A percentile compares a stretch with the other conserved stretches of the same genome.
Conservation (phyloP, 192 early-diverging fungal species). For the Entomortierella beljakovae region DNA sequence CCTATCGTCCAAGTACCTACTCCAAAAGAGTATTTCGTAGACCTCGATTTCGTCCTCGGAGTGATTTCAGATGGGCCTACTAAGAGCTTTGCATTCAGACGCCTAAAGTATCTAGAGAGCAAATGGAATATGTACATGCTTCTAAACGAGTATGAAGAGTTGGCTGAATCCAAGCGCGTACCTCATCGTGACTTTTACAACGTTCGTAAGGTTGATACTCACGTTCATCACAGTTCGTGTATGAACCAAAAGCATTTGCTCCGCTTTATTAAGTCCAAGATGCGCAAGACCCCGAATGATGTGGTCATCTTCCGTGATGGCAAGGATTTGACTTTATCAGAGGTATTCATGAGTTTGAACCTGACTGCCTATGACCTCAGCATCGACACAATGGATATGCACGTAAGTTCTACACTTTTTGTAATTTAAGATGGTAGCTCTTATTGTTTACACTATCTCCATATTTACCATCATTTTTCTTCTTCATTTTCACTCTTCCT, state of each 20-base stretch:
- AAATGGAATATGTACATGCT: constrained; percentile 96
- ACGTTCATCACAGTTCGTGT: constrained; percentile 93
- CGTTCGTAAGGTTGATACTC: constrained; percentile 98
- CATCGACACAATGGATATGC: constrained; percentile 98
- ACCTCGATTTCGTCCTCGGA: constrained; percentile 86
- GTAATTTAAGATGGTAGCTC: neutral
- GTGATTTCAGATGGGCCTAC: constrained; percentile 91
- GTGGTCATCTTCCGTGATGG: constrained; percentile 90
- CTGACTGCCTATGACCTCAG: constrained; percentile 95
- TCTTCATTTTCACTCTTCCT: neutral
- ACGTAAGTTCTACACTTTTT: constrained; percentile 58
- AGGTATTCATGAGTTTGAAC: constrained; percentile 93
- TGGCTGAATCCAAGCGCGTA: constrained; percentile 93
- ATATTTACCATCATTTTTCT: neutral
- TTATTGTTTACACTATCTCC: neutral
- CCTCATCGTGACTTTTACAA: constrained; percentile 99
- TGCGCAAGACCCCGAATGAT: constrained; percentile 84
- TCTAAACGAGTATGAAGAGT: constrained; percentile 95
- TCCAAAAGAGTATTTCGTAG: constrained; percentile 88
- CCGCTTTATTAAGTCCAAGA: constrained; percentile 96
- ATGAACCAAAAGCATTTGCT: constrained; percentile 99
- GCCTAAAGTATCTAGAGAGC: constrained; percentile 91
- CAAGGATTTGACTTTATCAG: constrained; percentile 80
- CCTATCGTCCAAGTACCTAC: constrained; percentile 71
- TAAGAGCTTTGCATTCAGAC: constrained; percentile 93